Conservation (phyloP, 495 filamentous ascomycete species). For the Tuber indicum region DNA sequence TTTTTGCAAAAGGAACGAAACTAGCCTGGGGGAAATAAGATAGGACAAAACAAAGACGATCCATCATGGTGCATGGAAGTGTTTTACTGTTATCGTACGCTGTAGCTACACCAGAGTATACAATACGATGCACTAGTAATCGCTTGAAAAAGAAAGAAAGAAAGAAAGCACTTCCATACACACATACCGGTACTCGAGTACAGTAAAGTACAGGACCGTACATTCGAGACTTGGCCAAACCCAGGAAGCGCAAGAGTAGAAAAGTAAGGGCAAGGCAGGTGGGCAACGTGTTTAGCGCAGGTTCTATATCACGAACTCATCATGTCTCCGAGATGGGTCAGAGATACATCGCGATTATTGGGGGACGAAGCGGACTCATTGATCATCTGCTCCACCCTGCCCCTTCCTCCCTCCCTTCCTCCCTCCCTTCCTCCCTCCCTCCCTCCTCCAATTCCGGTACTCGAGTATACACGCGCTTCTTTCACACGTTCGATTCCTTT, state of each 20-base stretch:
- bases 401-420: not conserved
- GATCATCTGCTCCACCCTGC: conserved; percentile 30
- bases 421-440: not conserved
- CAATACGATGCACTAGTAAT: not conserved
- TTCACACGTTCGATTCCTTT: conserved; percentile 34
- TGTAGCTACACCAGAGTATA: not conserved
- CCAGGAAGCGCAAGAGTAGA: conserved; percentile 3
- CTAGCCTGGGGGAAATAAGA: not conserved
- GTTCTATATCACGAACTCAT: conserved; percentile 6
- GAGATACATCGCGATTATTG: conserved; percentile 20
- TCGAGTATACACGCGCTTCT: conserved; percentile 22
- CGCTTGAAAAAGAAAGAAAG: not conserved
- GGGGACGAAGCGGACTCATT: conserved; percentile 27
- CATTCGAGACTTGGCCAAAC: not conserved
- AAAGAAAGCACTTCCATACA: conserved; percentile 1
- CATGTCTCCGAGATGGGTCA: not conserved
- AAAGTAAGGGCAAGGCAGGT: conserved; percentile 8
- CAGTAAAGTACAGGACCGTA: not conserved
- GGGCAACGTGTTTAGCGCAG: conserved; percentile 37
- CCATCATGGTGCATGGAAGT: not conserved
- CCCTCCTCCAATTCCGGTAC: conserved; percentile 11
- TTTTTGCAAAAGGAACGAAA: not conserved
- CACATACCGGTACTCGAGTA: not conserved
- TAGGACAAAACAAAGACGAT: not conserved
- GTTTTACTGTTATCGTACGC: not conserved